Percentiles rank a stretch among this genome's conserved stretches.
Conservation (phyloP, 2,329 filamentous ascomycete species). For the Microdochium trichocladiopsis region DNA sequence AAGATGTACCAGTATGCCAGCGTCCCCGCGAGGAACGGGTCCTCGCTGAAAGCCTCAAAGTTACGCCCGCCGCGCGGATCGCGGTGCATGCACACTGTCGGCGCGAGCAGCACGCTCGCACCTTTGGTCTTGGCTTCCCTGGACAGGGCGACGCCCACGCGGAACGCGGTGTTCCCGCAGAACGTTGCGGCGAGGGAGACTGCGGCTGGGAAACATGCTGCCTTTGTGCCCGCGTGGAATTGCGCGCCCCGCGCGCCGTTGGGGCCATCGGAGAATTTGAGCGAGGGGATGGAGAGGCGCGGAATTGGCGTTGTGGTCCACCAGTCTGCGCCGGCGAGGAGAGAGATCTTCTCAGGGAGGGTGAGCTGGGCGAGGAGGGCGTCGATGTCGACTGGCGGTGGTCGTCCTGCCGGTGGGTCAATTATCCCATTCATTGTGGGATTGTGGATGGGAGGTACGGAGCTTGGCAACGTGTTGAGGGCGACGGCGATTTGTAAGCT, state of each 20-base stretch:
- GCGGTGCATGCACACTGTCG: slow-evolving; percentile 8
- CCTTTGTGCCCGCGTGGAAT: slow-evolving; percentile 9
- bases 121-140: slow-evolving; percentile 16
- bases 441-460: no score
- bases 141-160: slow-evolving; percentile 15
- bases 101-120: slow-evolving; percentile 7
- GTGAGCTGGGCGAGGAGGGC: neutral
- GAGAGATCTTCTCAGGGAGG: neutral
- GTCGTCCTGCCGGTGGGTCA: neutral
- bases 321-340: neutral
- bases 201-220: slow-evolving; percentile 10
- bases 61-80: slow-evolving; percentile 52
- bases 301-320: neutral
- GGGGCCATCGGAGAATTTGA: slow-evolving; percentile 11
- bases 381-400: neutral
- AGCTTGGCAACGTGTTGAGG: no score
- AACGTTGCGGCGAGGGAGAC: slow-evolving; percentile 19
- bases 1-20: slow-evolving; percentile 42
- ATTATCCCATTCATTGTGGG: no score
- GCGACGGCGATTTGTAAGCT: no score
- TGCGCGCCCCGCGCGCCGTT: slow-evolving; percentile 12
- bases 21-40: slow-evolving; percentile 54
- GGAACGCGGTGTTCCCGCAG: slow-evolving; percentile 13
- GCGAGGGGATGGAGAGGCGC: slow-evolving; percentile 5
- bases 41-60: slow-evolving; percentile 64